phyloP scores from a whole-genome alignment of 306 rosid species.

The Corylus americana region DNA sequence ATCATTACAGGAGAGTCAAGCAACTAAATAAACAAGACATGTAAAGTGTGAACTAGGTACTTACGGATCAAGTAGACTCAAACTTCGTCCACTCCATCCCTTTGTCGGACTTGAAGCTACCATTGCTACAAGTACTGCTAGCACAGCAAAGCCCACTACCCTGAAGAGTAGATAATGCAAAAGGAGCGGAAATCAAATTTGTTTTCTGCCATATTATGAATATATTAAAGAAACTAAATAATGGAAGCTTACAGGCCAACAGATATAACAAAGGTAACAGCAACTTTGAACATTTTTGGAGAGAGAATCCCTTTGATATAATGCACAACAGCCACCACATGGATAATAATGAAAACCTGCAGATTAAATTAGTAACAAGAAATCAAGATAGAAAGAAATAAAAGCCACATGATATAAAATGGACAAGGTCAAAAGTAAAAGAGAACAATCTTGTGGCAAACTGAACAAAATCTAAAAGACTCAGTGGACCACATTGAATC shows the following conservation, averaged over 20 bases:
- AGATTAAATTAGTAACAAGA: conserved; percentile 24
- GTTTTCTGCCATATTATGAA: conserved; percentile 20
- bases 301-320: conserved; percentile 89
- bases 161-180: conserved; percentile 51
- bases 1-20: conserved; percentile 13
- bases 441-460: neutral
- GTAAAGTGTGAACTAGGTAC: conserved; percentile 32
- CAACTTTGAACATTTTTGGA: conserved; percentile 92
- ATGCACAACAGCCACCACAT: conserved; percentile 93
- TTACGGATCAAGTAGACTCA: conserved; percentile 96
- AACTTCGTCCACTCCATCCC: conserved; percentile 99
- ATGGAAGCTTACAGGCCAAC: conserved; percentile 75
- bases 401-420: conserved; percentile 5
- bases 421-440: conserved; percentile 2
- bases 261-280: conserved; percentile 79
- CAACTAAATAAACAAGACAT: conserved; percentile 24
- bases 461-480: neutral
- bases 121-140: conserved; percentile 84
- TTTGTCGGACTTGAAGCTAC: conserved; percentile 98
- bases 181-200: conserved; percentile 30
- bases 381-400: conserved; percentile 29
- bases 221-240: conserved; percentile 18
- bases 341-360: conserved; percentile 94
- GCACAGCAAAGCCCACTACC: conserved; percentile 63
- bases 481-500: neutral